These are phyloP conservation scores for Botryobasidium botryosum DNA, from an alignment of 768 basidiomycete species.

Conservation along the genomic window DNA sequence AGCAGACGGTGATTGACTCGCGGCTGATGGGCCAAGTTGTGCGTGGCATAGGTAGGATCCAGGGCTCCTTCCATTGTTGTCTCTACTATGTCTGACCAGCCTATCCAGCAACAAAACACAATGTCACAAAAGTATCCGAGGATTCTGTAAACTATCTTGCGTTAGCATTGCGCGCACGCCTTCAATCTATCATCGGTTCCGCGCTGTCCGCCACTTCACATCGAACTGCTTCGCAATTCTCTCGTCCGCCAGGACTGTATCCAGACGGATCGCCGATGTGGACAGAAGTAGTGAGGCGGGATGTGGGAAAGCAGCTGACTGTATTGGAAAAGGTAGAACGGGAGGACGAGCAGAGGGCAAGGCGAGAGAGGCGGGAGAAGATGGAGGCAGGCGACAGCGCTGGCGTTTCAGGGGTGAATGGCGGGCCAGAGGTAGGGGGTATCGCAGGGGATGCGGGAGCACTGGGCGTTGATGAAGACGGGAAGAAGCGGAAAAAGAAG, in stretches of 20 bases:
- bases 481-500: constrained; percentile 59
- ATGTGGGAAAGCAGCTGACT: constrained; percentile 61
- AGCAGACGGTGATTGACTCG: constrained; percentile 61
- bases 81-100: not conserved
- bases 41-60: constrained; percentile 30
- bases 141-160: constrained; percentile 65
- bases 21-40: constrained; percentile 48
- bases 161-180: constrained; percentile 55
- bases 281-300: constrained; percentile 57
- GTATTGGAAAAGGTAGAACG: constrained; percentile 63
- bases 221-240: constrained; percentile 53
- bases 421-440: constrained; percentile 25
- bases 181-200: constrained; percentile 47
- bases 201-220: constrained; percentile 56
- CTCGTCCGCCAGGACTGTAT: constrained; percentile 47
- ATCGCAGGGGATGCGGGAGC: constrained; percentile 30
- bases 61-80: not conserved
- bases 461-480: constrained; percentile 21
- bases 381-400: constrained; percentile 45
- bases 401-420: constrained; percentile 24
- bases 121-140: constrained; percentile 48
- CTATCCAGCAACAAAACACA: constrained; percentile 36
- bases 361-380: constrained; percentile 65
- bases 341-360: constrained; percentile 63
- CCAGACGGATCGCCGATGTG: constrained; percentile 51